Evolutionary conservation across 257 asterid genomes (phyloP).

Genomic region (Pogostemon cablin): DNA sequence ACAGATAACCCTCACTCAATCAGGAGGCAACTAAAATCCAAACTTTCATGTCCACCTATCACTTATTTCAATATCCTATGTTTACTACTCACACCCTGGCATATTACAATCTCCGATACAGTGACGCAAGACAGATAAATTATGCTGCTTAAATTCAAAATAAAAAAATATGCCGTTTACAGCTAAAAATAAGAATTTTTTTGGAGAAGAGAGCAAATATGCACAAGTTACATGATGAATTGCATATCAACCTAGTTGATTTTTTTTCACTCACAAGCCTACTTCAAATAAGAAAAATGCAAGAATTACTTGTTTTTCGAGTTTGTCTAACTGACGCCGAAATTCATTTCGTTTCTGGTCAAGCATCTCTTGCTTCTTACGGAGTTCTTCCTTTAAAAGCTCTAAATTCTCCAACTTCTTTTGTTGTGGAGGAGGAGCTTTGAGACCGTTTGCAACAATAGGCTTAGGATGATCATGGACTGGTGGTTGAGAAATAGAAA

Average conservation of each 20-base stretch:
- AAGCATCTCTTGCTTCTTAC: constrained; percentile 97
- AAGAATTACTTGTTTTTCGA: constrained; percentile 76
- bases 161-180: constrained; percentile 9
- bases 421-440: constrained; percentile 64
- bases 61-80: neutral
- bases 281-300: constrained; percentile 26
- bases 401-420: constrained; percentile 82
- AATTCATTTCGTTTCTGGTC: constrained; percentile 89
- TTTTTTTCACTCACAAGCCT: constrained; percentile 4
- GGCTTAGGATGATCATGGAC: constrained; percentile 53
- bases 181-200: constrained; percentile 1
- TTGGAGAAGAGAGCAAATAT: neutral
- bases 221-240: constrained; percentile 4
- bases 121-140: constrained; percentile 5
- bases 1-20: neutral
- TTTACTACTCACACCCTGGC: constrained; percentile 10
- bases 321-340: constrained; percentile 69
- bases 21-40: neutral
- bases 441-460: constrained; percentile 47
- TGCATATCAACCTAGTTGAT: neutral
- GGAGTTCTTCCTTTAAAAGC: constrained; percentile 89
- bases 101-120: constrained; percentile 20
- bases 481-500: constrained; percentile 43
- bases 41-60: constrained; percentile 10
- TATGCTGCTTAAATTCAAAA: neutral